Base-by-base conservation (phyloP, 164 flowering plant species). In the Vitis rupestris region DNA sequence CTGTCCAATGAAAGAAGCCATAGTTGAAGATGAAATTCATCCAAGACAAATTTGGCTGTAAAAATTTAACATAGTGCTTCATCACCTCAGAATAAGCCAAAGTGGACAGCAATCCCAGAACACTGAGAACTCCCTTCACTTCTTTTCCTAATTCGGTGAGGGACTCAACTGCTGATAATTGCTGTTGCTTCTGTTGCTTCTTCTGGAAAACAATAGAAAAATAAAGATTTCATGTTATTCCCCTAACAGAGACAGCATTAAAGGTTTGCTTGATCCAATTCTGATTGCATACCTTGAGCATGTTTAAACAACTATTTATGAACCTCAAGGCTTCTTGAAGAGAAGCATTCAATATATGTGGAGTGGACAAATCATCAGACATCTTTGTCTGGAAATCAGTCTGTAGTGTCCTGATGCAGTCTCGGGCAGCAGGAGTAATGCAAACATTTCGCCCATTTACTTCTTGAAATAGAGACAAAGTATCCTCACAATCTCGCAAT, bases 291-390 rank as follows among this genome's bases (percentile, higher is more conserved):
- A 86, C 99, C 97, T 93, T 91, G 37, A 88, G 82, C 37, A 29
- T 49, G 67, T 65, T 84, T 64, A 88, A 37, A 37, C 80, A 73
- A 71, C 67, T 82, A 71, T 92, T 93, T 31, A 91, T 86, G 64
- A 84, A 70, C 80, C 76, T 89, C 72, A 96, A 72, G 29, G 85
- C 84, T 14, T 91, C 97, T 66, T 72, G 76, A 65, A 90, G 84
- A 64, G 89, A 72, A 69, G 82, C 80, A 68, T 76, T 88, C 71
- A 93, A 69, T 47, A 91, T 67, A 4, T 76, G 82, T 1, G 85
- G 73, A 23, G 93, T 86, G 67, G 82, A 90, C 83, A 93, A 65
- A 75, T 93, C 98, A 88, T 91, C 97, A 15, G 92, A 81, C 90
- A 93, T 83, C 72, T 87, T 84, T 15, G 72, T 55, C 74, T 86